These are phyloP conservation scores for Ramalina intermedia DNA, from an alignment of 495 filamentous ascomycete species.

Conservation along the genomic window DNA sequence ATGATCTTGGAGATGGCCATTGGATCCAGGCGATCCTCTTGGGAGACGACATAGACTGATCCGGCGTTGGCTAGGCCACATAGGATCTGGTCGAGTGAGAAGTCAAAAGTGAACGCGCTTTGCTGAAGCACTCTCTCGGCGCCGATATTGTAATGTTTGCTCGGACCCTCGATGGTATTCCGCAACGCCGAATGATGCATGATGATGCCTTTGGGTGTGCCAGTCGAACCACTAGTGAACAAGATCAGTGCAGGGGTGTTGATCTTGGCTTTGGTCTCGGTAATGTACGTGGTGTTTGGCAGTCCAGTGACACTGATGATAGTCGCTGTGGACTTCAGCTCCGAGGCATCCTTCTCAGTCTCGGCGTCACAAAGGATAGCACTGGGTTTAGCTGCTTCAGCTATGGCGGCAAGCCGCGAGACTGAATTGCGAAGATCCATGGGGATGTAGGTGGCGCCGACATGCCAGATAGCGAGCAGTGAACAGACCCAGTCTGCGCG, in stretches of 20 bases:
- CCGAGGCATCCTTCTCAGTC: background rate
- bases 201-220: conserved; percentile 25
- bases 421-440: conserved; percentile 29
- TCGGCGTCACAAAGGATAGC: background rate
- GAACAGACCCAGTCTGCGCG: conserved; percentile 31
- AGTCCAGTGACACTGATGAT: conserved; percentile 8
- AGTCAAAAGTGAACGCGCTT: conserved; percentile 27
- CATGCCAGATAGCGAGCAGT: conserved; percentile 34
- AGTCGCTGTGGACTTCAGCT: conserved; percentile 22
- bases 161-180: conserved; percentile 20
- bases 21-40: conserved; percentile 19
- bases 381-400: conserved; percentile 8
- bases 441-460: conserved; percentile 38
- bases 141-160: conserved; percentile 11
- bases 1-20: conserved; percentile 23
- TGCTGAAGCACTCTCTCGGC: conserved; percentile 27
- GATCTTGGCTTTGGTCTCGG: too few relatives aligned
- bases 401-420: conserved; percentile 20
- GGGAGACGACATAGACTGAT: conserved; percentile 17
- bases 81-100: conserved; percentile 24
- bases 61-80: conserved; percentile 20
- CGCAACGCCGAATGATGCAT: conserved; percentile 19
- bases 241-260: conserved; percentile 23
- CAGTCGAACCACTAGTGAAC: conserved; percentile 29
- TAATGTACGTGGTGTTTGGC: conserved; percentile 23